Evolutionary conservation across 192 early-diverging fungal species (phyloP), one percentile per base, ranked within the genome.

Genomic region (Backusella mclennaniae): DNA sequence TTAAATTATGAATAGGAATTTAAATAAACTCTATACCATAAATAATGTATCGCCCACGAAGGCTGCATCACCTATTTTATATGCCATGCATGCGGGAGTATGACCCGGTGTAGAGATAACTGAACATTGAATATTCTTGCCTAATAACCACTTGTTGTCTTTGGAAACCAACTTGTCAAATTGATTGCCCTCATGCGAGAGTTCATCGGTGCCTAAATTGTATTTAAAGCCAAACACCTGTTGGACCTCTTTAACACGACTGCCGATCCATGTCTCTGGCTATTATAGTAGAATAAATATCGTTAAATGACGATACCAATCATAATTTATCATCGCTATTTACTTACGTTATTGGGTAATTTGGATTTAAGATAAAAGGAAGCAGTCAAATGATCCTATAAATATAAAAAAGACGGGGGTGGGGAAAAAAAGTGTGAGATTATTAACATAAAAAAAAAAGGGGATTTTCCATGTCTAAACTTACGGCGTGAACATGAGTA

Each of bases 11-110:
- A 4, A 63, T 8, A 63, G 56, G 56, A 63, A 63, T 63, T 63
- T 63, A 66, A 35, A 63, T 63, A 63, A 63, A 63, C 56, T 39
- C 38, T 76, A 49, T 73, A 80, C 79, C 80, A 81, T 81, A 69
- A 81, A 81, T 29, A 81, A 35, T 4, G 80, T 81, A 71, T 81
- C 80, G 5, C 80, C 80, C 41, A 74, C 80, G 77, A 81, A 81
- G 31, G 68, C 53, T 11, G 80, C 80, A 56, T 81, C 80, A 6
- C 80, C 80, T 38, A 81, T 77, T 39, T 73, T 53, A 35, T 73
- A 74, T 5, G 76, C 74, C 33, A 75, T 41, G 69, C 80, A 81
- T 8, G 75, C 80, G 66, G 80, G 80, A 12, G 80, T 81, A 49
- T 81, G 80, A 67, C 80, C 80, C 21, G 80, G 80, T 0, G 80